phyloP scores from a whole-genome alignment of 1,139 yeast genomes.

The Protomyces inouyei region DNA sequence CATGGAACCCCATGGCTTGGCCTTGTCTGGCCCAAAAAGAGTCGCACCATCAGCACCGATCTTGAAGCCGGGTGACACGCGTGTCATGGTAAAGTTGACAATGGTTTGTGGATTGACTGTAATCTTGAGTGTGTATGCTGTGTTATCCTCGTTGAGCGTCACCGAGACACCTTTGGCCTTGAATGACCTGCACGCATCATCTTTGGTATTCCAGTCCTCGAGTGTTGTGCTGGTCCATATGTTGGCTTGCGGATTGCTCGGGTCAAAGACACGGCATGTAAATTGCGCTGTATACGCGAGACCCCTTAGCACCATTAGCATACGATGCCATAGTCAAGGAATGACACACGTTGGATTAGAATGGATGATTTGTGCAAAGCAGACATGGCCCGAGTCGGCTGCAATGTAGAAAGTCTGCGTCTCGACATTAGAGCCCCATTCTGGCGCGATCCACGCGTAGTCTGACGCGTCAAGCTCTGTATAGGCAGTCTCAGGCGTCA shows the following conservation, averaged over 20 bases:
- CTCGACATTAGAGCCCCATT: slow-evolving; percentile 76
- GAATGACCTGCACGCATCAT: slow-evolving; percentile 35
- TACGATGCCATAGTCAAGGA: slow-evolving; percentile 34
- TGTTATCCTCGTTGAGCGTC: slow-evolving; percentile 54
- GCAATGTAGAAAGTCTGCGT: slow-evolving; percentile 89
- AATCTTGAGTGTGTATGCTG: slow-evolving; percentile 57
- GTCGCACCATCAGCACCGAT: slow-evolving; percentile 86
- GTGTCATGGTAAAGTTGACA: slow-evolving; percentile 61
- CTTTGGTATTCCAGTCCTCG: slow-evolving; percentile 71
- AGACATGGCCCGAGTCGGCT: slow-evolving; percentile 55
- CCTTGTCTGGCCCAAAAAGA: slow-evolving; percentile 67
- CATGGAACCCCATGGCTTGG: slow-evolving; percentile 95
- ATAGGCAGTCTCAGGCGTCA: slow-evolving; percentile 51
- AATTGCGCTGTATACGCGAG: slow-evolving; percentile 68
- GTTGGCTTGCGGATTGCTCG: slow-evolving; percentile 48
- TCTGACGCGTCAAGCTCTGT: slow-evolving; percentile 57
- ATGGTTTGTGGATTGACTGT: slow-evolving; percentile 64
- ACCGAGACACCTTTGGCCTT: slow-evolving; percentile 48
- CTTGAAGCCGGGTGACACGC: slow-evolving; percentile 75
- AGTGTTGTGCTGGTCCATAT: slow-evolving; percentile 89
- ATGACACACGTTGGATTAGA: slow-evolving; percentile 80
- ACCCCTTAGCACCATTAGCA: not conserved
- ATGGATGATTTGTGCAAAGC: slow-evolving; percentile 91
- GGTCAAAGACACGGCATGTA: slow-evolving; percentile 72
- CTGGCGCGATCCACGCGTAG: slow-evolving; percentile 68